Evolutionary conservation across 108 stramenopile species (phyloP), one percentile per base, ranked within the genome.

Genomic region (Halocafeteria seosinensis): DNA sequence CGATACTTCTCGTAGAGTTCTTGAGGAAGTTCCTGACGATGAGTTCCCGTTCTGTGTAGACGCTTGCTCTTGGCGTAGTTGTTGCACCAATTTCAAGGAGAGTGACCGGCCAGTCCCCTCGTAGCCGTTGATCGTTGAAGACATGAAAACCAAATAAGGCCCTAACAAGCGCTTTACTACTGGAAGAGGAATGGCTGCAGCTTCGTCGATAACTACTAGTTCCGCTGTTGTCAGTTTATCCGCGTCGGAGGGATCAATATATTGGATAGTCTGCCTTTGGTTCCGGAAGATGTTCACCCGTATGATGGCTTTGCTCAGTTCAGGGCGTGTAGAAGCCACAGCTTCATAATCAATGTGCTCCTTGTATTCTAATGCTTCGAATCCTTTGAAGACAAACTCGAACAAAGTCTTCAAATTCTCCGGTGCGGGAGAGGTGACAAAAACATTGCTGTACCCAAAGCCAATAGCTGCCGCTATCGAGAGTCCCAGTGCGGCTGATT

Each of bases 141-240:
- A 86, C 65, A 99, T 53, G 65, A 95, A 95, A 13, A 88, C 87
- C 34, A 93, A 75, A 55, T 76, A 80, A 66, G 81, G 81, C 12
- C 80, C 86, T 76, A 99, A 81, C 37, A 99, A 71, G 35, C 64
- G 71, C 24, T 88, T 69, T 26, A 99, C 91, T 38, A 91, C 61
- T 0, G 97, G 97, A 34, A 98, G 81, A 21, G 97, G 97, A 61
- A 99, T 95, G 11, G 97, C 97, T 35, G 97, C 97, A 11, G 97
- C 97, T 76, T 99, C 97, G 68, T 99, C 97, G 60, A 99, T 78
- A 1, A 91, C 93, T 9, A 99, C 84, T 60, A 95, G 81, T 68
- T 99, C 97, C 1, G 92, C 88, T 25, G 88, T 88, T 13, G 84
- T 76, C 64, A 99, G 87, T 67, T 88, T 87, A 62, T 87, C 87